Conservation (phyloP, 2,329 filamentous ascomycete genomes). For the Hypoxylon sp. region DNA sequence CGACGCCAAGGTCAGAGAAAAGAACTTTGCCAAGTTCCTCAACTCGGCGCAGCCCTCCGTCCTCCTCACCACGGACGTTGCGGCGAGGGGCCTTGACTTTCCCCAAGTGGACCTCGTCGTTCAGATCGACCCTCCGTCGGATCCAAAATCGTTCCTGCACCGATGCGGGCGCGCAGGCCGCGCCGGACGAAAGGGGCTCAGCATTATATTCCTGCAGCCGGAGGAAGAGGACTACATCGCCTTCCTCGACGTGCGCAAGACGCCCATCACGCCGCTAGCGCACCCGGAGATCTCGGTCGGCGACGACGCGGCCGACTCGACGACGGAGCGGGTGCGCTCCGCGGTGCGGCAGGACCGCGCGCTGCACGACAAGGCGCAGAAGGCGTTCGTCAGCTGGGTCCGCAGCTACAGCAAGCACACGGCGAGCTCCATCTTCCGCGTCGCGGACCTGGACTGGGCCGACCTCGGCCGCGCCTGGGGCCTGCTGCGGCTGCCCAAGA, state of each 20-base stretch:
- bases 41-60: conserved; percentile 78
- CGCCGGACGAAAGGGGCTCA: conserved; percentile 85
- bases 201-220: conserved; percentile 84
- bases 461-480: conserved; percentile 86
- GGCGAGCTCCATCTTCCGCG: conserved; percentile 88
- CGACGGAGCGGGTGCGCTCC: conserved; percentile 68
- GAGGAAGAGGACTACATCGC: conserved; percentile 89
- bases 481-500: conserved; percentile 84
- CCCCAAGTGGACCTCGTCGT: conserved; percentile 90
- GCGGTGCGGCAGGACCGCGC: conserved; percentile 61
- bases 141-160: conserved; percentile 95
- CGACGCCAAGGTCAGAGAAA: conserved; percentile 83
- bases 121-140: conserved; percentile 82
- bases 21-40: conserved; percentile 84
- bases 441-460: conserved; percentile 83
- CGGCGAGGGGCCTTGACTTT: conserved; percentile 89
- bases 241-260: conserved; percentile 87
- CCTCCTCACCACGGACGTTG: conserved; percentile 90
- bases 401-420: conserved; percentile 91
- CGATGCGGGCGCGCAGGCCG: conserved; percentile 88
- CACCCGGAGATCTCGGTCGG: conserved; percentile 65
- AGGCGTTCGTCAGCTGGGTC: conserved; percentile 92
- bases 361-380: conserved; percentile 86
- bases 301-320: conserved; percentile 65
- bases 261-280: conserved; percentile 73